Evolutionary conservation across 1,284 basidiomycete species (phyloP), one percentile per base, ranked within the genome.

Genomic region (Papiliotrema flavescens): DNA sequence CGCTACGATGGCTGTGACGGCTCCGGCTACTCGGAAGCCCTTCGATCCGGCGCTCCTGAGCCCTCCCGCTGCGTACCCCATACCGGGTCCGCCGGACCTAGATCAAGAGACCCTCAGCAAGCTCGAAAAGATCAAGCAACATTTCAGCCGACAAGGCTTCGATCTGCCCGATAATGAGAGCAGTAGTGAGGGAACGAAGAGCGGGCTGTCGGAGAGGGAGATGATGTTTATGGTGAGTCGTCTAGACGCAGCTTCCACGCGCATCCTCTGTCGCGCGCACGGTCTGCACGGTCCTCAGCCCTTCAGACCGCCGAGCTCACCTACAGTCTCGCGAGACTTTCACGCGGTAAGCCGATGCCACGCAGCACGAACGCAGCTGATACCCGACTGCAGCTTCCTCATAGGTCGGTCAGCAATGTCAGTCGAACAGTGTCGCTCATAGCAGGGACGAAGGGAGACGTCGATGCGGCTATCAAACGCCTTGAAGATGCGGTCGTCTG

Each of bases 191-290:
- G 28, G 28, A 37, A 7, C 5, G 8, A 56, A 40, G 19, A 34
- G 49, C 2, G 44, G 46, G 17, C 48, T 73, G 41, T 57, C 37
- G 3, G 67, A 71, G 53, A 56, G 67, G 39, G 71, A 74, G 59
- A 66, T 70, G 66, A 74, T 74, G 66, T 72, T 63, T 47, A 59
- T 74, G 47, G 71, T 74, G 50, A 53, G 70, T 40, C 13, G 2
- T 22, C 24, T 35, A 41, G 46, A 5, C 47, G 19, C 28, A 13
- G n/a, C 26, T 42, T 36, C 6, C 23, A 8, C 32, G 22, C n/a
- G n/a, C n/a, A n/a, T n/a, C n/a, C n/a, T n/a, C n/a, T n/a, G n/a
- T n/a, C n/a, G n/a, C n/a, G n/a, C n/a, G n/a, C n/a, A n/a, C n/a
- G n/a, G n/a, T n/a, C n/a, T n/a, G n/a, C n/a, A n/a, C n/a, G n/a